phyloP scores from a whole-genome alignment of 2,329 filamentous ascomycete genomes.

The Chalara sp. region DNA sequence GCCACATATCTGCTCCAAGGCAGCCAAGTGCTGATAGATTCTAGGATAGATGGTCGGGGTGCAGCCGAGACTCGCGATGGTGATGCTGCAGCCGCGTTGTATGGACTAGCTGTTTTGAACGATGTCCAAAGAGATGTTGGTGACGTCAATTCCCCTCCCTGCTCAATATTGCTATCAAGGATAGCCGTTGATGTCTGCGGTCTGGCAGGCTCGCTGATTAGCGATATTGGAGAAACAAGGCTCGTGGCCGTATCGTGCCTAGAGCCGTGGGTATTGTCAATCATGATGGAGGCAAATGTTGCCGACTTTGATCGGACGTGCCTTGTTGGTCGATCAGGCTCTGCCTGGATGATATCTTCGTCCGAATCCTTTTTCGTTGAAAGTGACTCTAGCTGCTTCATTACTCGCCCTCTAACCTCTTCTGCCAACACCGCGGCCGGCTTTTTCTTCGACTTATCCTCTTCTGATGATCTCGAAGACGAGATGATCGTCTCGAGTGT shows the following conservation, averaged over 20 bases:
- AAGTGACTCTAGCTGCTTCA: slow-evolving; percentile 24
- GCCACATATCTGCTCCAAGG: slow-evolving; percentile 17
- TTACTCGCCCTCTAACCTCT: slow-evolving; percentile 44
- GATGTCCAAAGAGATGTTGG: slow-evolving; percentile 14
- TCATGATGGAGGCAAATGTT: slow-evolving; percentile 38
- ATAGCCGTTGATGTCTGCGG: slow-evolving; percentile 46
- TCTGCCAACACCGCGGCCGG: slow-evolving; percentile 49
- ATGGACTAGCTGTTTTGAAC: slow-evolving; percentile 16
- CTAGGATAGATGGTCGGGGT: slow-evolving; percentile 17
- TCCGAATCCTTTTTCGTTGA: slow-evolving; percentile 1
- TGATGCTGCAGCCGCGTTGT: slow-evolving; percentile 22
- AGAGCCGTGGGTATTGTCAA: slow-evolving; percentile 30
- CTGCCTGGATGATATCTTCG: slow-evolving; percentile 5
- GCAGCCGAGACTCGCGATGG: slow-evolving; percentile 13
- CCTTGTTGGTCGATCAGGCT: slow-evolving; percentile 15
- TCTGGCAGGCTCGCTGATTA: slow-evolving; percentile 49
- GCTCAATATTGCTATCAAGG: slow-evolving; percentile 14
- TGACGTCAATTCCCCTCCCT: slow-evolving; percentile 6
- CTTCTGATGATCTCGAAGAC: slow-evolving; percentile 56
- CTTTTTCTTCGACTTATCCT: slow-evolving; percentile 50
- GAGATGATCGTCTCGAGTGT: slow-evolving; percentile 63
- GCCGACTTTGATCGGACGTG: slow-evolving; percentile 31
- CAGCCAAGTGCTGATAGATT: slow-evolving; percentile 25
- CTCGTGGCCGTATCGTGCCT: slow-evolving; percentile 28
- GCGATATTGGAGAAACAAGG: slow-evolving; percentile 31